A percentile compares a stretch with the other conserved stretches of the same genome.
Evolutionary conservation across 192 early-diverging fungal species (phyloP).

Genomic region (Neocallimastix lanati): DNA sequence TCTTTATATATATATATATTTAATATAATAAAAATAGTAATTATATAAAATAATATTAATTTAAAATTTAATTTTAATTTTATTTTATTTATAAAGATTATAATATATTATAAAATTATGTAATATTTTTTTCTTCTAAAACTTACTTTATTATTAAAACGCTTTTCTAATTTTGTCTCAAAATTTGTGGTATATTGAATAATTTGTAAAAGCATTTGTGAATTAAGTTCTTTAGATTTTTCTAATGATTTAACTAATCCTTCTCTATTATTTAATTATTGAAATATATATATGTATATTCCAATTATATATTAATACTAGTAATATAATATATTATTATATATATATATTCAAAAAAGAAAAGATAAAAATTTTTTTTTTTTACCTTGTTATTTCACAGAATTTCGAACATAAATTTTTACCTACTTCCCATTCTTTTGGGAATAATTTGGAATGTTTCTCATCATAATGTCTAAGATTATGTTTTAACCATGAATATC

Average conservation of each 20-base stretch:
- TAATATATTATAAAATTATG: too few relatives aligned
- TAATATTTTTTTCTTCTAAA: too few relatives aligned
- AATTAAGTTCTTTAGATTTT: constrained; percentile 6
- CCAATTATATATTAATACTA: too few relatives aligned
- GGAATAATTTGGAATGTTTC: constrained; percentile 69
- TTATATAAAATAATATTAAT: too few relatives aligned
- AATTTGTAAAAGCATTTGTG: background rate
- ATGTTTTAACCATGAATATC: constrained; percentile 86
- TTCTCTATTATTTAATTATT: constrained; percentile 17
- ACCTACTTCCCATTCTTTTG: constrained; percentile 54
- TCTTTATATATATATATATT: too few relatives aligned
- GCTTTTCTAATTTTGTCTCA: constrained; percentile 45
- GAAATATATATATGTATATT: too few relatives aligned
- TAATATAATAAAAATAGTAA: too few relatives aligned
- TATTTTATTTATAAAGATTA: too few relatives aligned
- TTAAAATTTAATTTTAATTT: too few relatives aligned
- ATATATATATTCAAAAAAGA: too few relatives aligned
- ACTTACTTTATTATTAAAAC: constrained; percentile 25
- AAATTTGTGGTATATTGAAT: constrained; percentile 76
- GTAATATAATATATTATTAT: too few relatives aligned
- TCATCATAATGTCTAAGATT: constrained; percentile 77
- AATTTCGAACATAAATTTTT: constrained; percentile 53
- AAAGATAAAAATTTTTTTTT: too few relatives aligned
- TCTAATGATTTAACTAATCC: constrained; percentile 51
- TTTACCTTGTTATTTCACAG: constrained; percentile 63